phyloP scores from a whole-genome alignment of 192 early-diverging fungal genomes.

The Coemansia sp. region DNA sequence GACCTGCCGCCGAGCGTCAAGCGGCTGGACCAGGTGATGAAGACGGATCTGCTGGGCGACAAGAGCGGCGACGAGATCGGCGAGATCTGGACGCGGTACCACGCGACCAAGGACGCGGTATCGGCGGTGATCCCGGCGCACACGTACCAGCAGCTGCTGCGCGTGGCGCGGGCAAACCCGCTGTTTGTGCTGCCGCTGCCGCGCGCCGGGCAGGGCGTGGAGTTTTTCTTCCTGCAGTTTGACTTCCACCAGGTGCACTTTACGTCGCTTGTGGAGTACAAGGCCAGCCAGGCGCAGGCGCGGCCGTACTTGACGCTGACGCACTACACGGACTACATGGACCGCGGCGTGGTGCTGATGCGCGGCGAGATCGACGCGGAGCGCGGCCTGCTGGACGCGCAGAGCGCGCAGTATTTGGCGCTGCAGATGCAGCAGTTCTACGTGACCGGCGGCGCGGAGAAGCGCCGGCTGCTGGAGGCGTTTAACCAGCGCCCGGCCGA shows the following conservation, averaged over 20 bases:
- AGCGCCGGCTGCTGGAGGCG: constrained; percentile 63
- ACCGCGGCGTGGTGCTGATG: constrained; percentile 90
- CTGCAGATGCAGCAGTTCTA: constrained; percentile 86
- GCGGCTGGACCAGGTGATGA: constrained; percentile 57
- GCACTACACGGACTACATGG: constrained; percentile 79
- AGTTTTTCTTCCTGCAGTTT: constrained; percentile 85
- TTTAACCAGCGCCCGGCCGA: constrained; percentile 73
- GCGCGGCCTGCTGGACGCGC: constrained; percentile 53
- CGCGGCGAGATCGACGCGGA: constrained; percentile 66
- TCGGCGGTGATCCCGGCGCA: constrained; percentile 61
- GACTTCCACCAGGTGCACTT: constrained; percentile 80
- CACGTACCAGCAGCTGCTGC: constrained; percentile 58
- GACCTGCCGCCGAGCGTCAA: constrained; percentile 41
- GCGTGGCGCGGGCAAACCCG: constrained; percentile 45
- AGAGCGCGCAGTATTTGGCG: constrained; percentile 75
- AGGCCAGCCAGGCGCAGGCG: constrained; percentile 73
- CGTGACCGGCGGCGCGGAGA: constrained; percentile 64
- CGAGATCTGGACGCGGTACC: constrained; percentile 74
- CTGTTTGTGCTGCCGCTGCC: constrained; percentile 84
- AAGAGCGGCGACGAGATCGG: constrained; percentile 43
- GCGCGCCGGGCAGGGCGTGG: constrained; percentile 66
- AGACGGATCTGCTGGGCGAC: constrained; percentile 46
- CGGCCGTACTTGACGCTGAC: constrained; percentile 79
- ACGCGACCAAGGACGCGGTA: constrained; percentile 56
- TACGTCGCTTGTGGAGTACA: constrained; percentile 85